phyloP scores from a whole-genome alignment of 352 stramenopile species.

The Globisporangium apiculatum region DNA sequence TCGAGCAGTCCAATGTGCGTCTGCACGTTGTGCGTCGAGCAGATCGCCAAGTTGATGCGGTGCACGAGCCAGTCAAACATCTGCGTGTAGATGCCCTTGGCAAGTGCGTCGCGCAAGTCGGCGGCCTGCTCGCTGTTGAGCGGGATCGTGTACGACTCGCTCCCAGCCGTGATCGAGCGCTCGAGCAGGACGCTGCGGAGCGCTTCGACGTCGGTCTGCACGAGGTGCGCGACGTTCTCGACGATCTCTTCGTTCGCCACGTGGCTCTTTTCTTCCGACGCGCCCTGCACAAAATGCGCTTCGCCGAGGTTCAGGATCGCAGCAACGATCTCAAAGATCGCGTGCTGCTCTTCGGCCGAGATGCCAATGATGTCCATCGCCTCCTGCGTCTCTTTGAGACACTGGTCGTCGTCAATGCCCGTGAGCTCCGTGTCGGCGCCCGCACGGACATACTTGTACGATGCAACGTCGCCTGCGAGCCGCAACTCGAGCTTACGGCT shows the following conservation, averaged over 20 bases:
- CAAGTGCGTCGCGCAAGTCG: constrained; percentile 91
- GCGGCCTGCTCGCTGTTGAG: constrained; percentile 83
- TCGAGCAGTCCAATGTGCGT: constrained; percentile 90
- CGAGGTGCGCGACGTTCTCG: constrained; percentile 45
- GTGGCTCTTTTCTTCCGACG: constrained; percentile 43
- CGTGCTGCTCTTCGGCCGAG: constrained; percentile 82
- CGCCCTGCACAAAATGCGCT: constrained; percentile 81
- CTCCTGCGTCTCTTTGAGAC: constrained; percentile 80
- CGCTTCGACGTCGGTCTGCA: constrained; percentile 50
- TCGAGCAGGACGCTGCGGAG: constrained; percentile 88
- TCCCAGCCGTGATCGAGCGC: constrained; percentile 88
- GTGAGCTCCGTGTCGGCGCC: constrained; percentile 44
- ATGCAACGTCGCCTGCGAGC: constrained; percentile 43
- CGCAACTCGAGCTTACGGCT: constrained; percentile 44
- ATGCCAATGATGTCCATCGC: constrained; percentile 89
- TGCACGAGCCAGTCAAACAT: constrained; percentile 96
- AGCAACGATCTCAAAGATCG: constrained; percentile 92
- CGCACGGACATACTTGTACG: constrained; percentile 76
- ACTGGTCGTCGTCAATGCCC: constrained; percentile 65
- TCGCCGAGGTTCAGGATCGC: constrained; percentile 97
- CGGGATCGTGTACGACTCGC: constrained; percentile 90
- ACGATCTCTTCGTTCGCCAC: constrained; percentile 55
- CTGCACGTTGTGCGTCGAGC: constrained; percentile 64
- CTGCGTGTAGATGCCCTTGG: constrained; percentile 95
- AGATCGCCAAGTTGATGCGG: constrained; percentile 74